Conservation (phyloP, 139 green algal species). For the Pseudopediastrum boryanum region DNA sequence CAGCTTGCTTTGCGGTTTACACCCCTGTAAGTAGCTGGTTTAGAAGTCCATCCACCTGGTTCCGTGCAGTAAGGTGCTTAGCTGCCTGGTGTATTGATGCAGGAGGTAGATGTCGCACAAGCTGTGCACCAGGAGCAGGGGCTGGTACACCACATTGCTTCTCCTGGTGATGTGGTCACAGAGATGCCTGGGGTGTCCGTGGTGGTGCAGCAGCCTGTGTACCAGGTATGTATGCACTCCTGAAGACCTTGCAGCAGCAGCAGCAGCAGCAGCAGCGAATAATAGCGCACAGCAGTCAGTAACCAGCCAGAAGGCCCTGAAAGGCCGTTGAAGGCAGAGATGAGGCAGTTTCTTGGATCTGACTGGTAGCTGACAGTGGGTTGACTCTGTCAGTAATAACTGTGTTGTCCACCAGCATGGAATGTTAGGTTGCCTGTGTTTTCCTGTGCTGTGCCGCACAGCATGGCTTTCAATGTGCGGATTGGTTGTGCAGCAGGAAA, state of each 20-base stretch:
- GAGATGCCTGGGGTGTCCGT: slow-evolving; percentile 15
- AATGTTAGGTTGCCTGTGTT: no score
- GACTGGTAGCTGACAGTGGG: no score
- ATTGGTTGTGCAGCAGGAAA: neutral
- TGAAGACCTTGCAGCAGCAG: neutral
- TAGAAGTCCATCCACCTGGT: no score
- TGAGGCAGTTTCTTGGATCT: no score
- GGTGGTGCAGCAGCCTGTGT: slow-evolving; percentile 29
- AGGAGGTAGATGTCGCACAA: slow-evolving; percentile 11
- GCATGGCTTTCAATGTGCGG: no score
- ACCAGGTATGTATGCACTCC: slow-evolving; percentile 26
- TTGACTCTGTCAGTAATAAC: neutral
- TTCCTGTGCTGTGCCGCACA: no score
- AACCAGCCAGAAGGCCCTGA: no score
- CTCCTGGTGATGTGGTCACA: slow-evolving; percentile 2
- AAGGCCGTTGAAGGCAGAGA: no score
- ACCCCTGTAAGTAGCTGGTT: no score
- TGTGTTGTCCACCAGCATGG: neutral
- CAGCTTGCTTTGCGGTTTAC: no score
- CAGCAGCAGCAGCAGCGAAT: neutral
- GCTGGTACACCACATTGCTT: neutral
- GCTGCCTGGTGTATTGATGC: neutral
- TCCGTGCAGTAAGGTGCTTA: no score
- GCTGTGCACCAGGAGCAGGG: slow-evolving; percentile 1
- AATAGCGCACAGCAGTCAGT: neutral